phyloP scores from a whole-genome alignment of 1,284 basidiomycete genomes.

The Papiliotrema terrestris region DNA sequence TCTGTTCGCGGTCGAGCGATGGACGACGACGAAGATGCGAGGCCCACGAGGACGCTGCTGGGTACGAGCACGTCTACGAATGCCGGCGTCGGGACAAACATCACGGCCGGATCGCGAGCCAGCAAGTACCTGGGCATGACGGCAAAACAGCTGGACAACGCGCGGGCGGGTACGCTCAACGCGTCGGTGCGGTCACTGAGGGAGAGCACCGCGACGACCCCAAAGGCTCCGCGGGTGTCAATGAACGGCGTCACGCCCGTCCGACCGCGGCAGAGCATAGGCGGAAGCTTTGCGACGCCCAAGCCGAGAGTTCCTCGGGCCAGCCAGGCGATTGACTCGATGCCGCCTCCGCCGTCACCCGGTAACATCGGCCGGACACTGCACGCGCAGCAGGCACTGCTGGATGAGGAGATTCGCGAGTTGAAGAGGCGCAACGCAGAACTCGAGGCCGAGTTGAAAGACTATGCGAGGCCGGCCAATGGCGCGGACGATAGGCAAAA shows the following conservation, averaged over 20 bases:
- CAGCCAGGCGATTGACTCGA: slow-evolving; percentile 34
- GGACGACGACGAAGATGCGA: slow-evolving; percentile 12
- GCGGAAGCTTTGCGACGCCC: slow-evolving; percentile 41
- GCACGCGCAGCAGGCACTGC: slow-evolving; percentile 37
- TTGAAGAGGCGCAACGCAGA: slow-evolving; percentile 35
- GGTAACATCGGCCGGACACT: slow-evolving; percentile 24
- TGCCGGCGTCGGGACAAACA: slow-evolving; percentile 49
- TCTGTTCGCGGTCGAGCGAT: slow-evolving; percentile 2
- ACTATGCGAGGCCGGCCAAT: not conserved
- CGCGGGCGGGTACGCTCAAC: slow-evolving; percentile 24
- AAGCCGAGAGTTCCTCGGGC: slow-evolving; percentile 31
- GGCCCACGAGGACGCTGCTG: slow-evolving; percentile 19
- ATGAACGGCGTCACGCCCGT: slow-evolving; percentile 32
- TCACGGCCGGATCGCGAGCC: slow-evolving; percentile 76
- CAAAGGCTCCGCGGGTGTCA: slow-evolving; percentile 37
- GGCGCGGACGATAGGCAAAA: slow-evolving; percentile 3
- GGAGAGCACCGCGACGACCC: slow-evolving; percentile 35
- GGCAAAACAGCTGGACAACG: slow-evolving; percentile 67
- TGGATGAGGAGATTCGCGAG: slow-evolving; percentile 44
- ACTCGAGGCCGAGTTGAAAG: slow-evolving; percentile 14
- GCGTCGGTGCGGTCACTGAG: slow-evolving; percentile 16
- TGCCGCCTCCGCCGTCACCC: slow-evolving; percentile 51
- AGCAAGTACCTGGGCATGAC: slow-evolving; percentile 72
- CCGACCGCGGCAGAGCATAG: slow-evolving; percentile 38
- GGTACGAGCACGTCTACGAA: slow-evolving; percentile 37